Evolutionary conservation across 352 stramenopile genomes (phyloP), one percentile per base, ranked within the genome.

Genomic region (Peronospora farinosa): DNA sequence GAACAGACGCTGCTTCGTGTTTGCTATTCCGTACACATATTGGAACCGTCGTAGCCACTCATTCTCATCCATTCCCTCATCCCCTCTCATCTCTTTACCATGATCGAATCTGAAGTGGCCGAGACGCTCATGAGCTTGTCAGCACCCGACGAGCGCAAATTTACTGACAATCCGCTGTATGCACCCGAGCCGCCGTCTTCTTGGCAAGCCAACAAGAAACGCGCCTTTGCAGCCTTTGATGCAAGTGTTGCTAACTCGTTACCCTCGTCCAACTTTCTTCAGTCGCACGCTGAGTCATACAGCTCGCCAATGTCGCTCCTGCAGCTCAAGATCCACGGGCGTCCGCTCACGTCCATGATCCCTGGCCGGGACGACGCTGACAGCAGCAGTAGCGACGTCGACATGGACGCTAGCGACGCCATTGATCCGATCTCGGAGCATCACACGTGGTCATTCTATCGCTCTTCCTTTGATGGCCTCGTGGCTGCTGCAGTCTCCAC

Each of bases 121-220:
- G 73, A 87, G 61, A 87, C 74, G 44, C 76, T 89, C 54, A 87
- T 89, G 73, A 87, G 78, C 48, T 67, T 89, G 12, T 89, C 78
- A 37, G 78, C 78, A 33, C 78, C 76, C 0, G 76, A 89, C 59
- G 76, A 87, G 57, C 72, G 72, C 65, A 69, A 82, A 46, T 78
- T 76, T 46, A 51, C 48, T 21, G 77, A 75, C 23, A 71, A 70
- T 13, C 75, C 78, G 27, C 69, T 89, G 17, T 83, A 89, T 40
- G 66, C 63, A 12, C 44, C 51, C 17, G 74, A 84, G 25, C 63
- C 71, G 17, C 77, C 69, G 7, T 65, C 56, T 9, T 53, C 46
- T 5, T 86, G 77, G 77, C 77, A 84, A 33, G 45, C 57, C 36
- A 52, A 54, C 41, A 82, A 82, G 59, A 82, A 82, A 57, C 72